Base-by-base conservation (phyloP, 176 grass and related monocot genomes). In the Urochloa ruziziensis region DNA sequence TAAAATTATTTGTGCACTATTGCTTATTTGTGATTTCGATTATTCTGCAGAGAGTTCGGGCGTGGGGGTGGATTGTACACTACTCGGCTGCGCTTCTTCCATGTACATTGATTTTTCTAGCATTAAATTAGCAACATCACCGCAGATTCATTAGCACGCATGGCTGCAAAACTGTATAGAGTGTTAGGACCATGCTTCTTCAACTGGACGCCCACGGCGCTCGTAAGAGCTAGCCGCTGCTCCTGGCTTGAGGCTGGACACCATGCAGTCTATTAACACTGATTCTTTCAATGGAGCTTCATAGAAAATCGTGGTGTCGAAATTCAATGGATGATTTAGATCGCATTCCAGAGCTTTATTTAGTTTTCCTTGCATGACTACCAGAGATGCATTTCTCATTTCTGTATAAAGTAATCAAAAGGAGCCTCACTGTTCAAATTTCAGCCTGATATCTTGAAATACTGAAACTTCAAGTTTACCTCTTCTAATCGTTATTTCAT, bases 71-170 rank as follows among this genome's bases (percentile, higher is more conserved):
- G 80, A 79, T 85, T 70, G 28, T 69, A 48, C 58, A 78, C 15
- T 79, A 78, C 82, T 47, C 79, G 34, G 82, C 73, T 44, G 81
- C 84, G 54, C 56, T 92, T 66, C 42, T 94, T 16, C 66, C 84
- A 58, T 94, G 84, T 10, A 85, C 82, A 86, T 67, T 87, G 57
- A 40, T 94, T 87, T 87, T 92, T 91, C 80, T 91, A 85, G 84
- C 49, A 33, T 74, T 84, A 67, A 48, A 33, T 74, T 84, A 67
- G 58, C 37, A n/a, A 66, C 67, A 70, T 89, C 37, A 81, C 51
- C 59, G 2, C 79, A 86, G 74, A 61, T 78, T 67, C 10, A 71
- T 81, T 66, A 68, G 79, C 47, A 69, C 63, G 9, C 57, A 64
- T 49, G 48, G 4, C 48, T 42, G 49, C 25, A 12, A 12, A 9